Evolutionary conservation across 495 filamentous ascomycete species (phyloP).

Genomic region (Cercophora sp.): DNA sequence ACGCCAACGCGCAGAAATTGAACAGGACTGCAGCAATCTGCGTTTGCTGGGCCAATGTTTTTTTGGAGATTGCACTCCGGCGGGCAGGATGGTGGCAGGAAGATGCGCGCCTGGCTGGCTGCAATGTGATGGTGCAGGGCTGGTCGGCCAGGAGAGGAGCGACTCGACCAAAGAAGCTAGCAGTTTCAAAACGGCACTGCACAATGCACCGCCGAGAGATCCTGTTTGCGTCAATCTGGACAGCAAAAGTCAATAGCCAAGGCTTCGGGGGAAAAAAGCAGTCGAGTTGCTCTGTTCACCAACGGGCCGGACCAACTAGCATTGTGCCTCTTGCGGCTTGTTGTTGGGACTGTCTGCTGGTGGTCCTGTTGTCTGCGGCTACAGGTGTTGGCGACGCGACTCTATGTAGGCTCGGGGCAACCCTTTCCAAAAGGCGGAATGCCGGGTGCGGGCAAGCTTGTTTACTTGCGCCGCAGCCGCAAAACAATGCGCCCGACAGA

Average conservation of each 20-base stretch:
- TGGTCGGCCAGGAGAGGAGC: slow-evolving; percentile 6
- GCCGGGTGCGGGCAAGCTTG: slow-evolving; percentile 11
- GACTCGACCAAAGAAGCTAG: slow-evolving; percentile 14
- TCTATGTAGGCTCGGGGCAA: too few species aligned
- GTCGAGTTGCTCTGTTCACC: slow-evolving; percentile 8
- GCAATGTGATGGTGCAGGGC: not conserved
- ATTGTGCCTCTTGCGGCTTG: slow-evolving; percentile 13
- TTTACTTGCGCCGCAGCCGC: slow-evolving; percentile 25
- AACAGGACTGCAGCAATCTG: slow-evolving; percentile 12
- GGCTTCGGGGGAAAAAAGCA: too few species aligned
- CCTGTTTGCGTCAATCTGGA: slow-evolving; percentile 17
- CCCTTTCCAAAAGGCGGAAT: not conserved
- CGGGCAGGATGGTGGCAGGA: slow-evolving; percentile 11
- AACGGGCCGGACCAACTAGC: slow-evolving; percentile 16
- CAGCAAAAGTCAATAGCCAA: too few species aligned
- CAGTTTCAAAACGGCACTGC: slow-evolving; percentile 16
- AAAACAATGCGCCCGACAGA: slow-evolving; percentile 19
- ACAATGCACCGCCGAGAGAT: slow-evolving; percentile 14
- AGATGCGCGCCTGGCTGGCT: slow-evolving; percentile 9
- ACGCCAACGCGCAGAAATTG: slow-evolving; percentile 22
- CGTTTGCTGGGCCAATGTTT: not conserved
- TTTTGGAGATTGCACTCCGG: slow-evolving; percentile 9
- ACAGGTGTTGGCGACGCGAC: slow-evolving; percentile 13
- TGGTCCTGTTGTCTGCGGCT: too few species aligned
- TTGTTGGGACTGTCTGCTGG: not conserved